Evolutionary conservation across 768 basidiomycete genomes (phyloP), one percentile per base, ranked within the genome.

Genomic region (Amanita exitialis): DNA sequence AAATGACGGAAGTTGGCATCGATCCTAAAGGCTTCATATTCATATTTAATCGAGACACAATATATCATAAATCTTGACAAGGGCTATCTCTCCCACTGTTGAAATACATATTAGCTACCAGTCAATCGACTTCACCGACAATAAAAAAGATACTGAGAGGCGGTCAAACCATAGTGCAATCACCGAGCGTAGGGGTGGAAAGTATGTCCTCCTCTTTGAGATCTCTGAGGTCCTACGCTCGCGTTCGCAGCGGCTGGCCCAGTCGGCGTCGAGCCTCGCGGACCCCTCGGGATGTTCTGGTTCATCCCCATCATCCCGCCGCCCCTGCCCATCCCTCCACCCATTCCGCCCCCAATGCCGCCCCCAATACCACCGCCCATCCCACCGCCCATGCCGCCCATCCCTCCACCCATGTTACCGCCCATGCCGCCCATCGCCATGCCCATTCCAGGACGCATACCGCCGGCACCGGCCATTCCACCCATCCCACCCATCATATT

Each of bases 131-230:
- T 32, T 32, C 32, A 32, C 32, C 13, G 32, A 12, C 32, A 13
- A 32, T 32, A 32, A 32, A 13, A n/a, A n/a, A 12, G 3, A 32
- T 30, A 32, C 10, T 32, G 32, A 32, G 13, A 32, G 13, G 32
- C 13, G 13, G 32, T n/a, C n/a, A n/a, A n/a, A n/a, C n/a, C n/a
- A n/a, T n/a, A n/a, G n/a, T 13, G 32, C 32, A 32, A 32, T 65
- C 54, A 87, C 57, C 87, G 83, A 28, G 86, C 83, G 58, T 91
- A 91, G 0, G 89, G 89, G 59, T 90, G 89, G 67, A 85, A 91
- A 56, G 80, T 78, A 65, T 90, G 86, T 59, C 86, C 82, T 30
- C 89, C 86, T 32, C 87, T 69, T 59, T 83, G 81, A 9, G 79
- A 76, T 50, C 88, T 74, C 64, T 87, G 85, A 3, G 86, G 87